A percentile compares a stretch with the other conserved stretches of the same genome.
Conservation (phyloP, 2,329 filamentous ascomycete genomes). For the Penicillium sp. region DNA sequence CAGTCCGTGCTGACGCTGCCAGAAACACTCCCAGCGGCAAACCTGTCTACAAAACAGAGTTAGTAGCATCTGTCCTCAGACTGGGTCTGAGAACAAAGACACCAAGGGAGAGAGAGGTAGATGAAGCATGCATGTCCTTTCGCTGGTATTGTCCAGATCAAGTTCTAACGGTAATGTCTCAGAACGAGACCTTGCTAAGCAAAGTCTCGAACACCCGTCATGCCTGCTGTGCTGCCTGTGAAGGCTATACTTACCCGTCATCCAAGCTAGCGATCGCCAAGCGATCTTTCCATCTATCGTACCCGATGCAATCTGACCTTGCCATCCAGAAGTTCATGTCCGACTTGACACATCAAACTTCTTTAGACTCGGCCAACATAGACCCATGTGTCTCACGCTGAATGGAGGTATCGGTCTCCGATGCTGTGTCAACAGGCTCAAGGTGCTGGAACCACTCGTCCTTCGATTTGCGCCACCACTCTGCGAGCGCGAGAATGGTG, state of each 20-base stretch:
- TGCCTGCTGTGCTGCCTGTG: constrained; percentile 12
- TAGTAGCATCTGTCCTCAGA: constrained; percentile 14
- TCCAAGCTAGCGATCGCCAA: not conserved
- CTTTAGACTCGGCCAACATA: not conserved
- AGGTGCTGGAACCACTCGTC: constrained; percentile 22
- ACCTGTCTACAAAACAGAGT: constrained; percentile 17
- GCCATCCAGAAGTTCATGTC: not conserved
- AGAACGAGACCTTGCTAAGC: constrained; percentile 31
- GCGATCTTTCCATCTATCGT: not conserved
- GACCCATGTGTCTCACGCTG: constrained; percentile 1
- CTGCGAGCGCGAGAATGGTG: constrained; percentile 27
- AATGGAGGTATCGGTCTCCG: constrained; percentile 7
- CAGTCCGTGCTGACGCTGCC: not conserved
- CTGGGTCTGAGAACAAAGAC: constrained; percentile 3
- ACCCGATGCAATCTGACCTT: not conserved
- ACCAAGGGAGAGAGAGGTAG: constrained; percentile 6
- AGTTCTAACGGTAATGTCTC: constrained; percentile 89
- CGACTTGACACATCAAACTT: constrained; percentile 4
- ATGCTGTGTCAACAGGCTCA: constrained; percentile 10
- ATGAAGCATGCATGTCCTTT: constrained; percentile 63
- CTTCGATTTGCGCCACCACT: constrained; percentile 26
- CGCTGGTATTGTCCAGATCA: constrained; percentile 98
- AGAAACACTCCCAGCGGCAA: constrained; percentile 5
- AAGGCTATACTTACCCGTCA: constrained; percentile 15
- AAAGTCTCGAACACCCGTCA: constrained; percentile 27